Conservation (phyloP, 139 green algal species). For the Spirogloea muscicola region DNA sequence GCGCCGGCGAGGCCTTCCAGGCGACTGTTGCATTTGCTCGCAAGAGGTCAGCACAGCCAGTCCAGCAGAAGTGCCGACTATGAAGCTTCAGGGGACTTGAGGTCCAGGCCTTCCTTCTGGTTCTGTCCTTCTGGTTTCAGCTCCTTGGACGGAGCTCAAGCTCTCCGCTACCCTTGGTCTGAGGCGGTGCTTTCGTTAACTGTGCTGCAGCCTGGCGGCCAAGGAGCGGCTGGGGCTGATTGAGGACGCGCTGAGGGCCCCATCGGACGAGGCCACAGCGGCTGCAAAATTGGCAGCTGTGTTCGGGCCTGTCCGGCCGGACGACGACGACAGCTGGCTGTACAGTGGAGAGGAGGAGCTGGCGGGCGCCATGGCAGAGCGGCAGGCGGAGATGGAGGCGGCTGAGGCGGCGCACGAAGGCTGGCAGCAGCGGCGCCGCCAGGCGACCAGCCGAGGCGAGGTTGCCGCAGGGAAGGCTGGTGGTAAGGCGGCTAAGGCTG, state of each 20-base stretch:
- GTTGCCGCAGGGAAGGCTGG: background rate
- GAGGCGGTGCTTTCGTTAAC: no score
- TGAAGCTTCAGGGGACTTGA: no score
- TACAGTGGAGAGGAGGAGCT: slow-evolving; percentile 35
- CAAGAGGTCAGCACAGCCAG: background rate
- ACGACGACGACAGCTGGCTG: slow-evolving; percentile 37
- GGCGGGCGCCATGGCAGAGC: background rate
- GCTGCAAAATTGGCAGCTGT: no score
- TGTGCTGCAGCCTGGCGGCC: no score
- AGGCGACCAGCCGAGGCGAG: background rate
- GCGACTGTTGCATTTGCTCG: slow-evolving; percentile 5
- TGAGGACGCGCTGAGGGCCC: no score
- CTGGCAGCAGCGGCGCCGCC: background rate
- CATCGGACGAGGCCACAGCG: no score
- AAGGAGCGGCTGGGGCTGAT: no score
- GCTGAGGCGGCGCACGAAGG: slow-evolving; percentile 21
- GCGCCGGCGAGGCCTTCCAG: background rate
- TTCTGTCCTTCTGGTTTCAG: no score
- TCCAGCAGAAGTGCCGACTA: no score
- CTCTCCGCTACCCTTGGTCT: no score
- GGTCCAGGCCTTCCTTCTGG: no score
- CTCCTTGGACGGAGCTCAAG: no score
- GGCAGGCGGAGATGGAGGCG: slow-evolving; percentile 39
- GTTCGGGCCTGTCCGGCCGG: background rate
- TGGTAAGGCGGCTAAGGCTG: background rate